Evolutionary conservation across 768 basidiomycete species (phyloP).

Genomic region (Collybiopsis confluens): DNA sequence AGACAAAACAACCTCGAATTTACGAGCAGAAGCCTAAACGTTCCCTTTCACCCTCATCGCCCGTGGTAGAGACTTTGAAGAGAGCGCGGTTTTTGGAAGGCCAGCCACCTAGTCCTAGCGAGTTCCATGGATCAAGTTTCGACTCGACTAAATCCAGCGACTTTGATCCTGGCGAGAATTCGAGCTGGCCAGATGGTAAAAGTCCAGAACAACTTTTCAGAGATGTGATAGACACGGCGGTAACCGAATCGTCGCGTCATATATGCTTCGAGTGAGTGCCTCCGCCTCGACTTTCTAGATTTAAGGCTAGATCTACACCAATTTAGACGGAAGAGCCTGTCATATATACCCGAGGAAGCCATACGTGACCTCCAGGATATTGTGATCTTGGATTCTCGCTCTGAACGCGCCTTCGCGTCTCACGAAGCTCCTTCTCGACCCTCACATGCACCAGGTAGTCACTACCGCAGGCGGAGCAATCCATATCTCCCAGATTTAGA

Average conservation of each 20-base stretch:
- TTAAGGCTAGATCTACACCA: conserved; percentile 28
- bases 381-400: conserved; percentile 35
- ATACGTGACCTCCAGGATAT: conserved; percentile 42
- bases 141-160: not conserved
- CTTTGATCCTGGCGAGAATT: not conserved
- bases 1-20: conserved; percentile 34
- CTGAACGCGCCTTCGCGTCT: conserved; percentile 20
- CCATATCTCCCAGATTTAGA: not conserved
- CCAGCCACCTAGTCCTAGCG: not conserved
- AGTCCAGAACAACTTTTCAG: not conserved
- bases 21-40: conserved; percentile 33
- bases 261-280: conserved; percentile 52
- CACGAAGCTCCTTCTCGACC: not conserved
- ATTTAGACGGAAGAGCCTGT: not conserved
- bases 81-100: not conserved
- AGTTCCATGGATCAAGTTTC: not conserved
- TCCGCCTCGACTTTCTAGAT: not conserved
- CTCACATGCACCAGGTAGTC: not conserved
- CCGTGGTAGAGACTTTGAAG: not conserved
- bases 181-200: not conserved
- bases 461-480: not conserved
- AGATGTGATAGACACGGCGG: conserved; percentile 21
- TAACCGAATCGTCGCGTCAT: conserved; percentile 7
- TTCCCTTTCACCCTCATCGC: not conserved
- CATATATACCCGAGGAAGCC: conserved; percentile 43